Conservation (phyloP, 306 rosid genomes). For the Styphnolobium japonicum region DNA sequence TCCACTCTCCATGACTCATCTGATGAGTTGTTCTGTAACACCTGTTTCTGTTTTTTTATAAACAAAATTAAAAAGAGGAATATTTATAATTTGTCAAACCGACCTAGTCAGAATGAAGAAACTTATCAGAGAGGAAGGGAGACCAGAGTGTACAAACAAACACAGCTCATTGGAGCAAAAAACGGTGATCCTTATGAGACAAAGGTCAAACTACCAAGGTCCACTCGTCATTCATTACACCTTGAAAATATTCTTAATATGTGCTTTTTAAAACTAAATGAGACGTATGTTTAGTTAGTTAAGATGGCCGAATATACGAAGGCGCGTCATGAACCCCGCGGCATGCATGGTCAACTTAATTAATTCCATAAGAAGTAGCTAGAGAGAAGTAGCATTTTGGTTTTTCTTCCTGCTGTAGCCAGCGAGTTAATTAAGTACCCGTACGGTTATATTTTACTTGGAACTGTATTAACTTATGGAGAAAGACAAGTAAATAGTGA, state of each 20-base stretch:
- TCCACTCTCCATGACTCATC: neutral
- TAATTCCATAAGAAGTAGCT: too few relatives aligned
- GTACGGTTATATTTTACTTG: neutral
- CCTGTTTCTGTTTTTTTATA: neutral
- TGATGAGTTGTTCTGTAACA: neutral
- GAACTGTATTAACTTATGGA: too few relatives aligned
- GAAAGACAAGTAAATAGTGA: too few relatives aligned
- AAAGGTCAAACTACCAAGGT: slow-evolving; percentile 1
- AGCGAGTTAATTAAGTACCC: neutral
- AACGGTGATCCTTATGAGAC: slow-evolving; percentile 8
- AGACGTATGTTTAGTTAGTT: neutral
- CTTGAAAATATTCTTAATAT: too few relatives aligned
- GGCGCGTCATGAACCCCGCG: neutral
- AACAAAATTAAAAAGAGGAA: neutral
- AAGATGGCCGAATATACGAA: neutral
- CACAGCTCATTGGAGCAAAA: slow-evolving; percentile 20
- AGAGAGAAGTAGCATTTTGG: neutral
- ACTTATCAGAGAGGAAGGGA: neutral
- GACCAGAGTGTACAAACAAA: neutral
- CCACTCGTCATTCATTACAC: neutral
- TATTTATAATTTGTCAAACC: slow-evolving; percentile 40
- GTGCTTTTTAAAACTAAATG: neutral
- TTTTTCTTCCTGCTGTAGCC: neutral
- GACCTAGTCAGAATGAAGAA: slow-evolving; percentile 29
- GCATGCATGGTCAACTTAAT: neutral